These are phyloP conservation scores for Thalassiosira mediterranea DNA, from an alignment of 352 stramenopile species.

Conservation along the genomic window DNA sequence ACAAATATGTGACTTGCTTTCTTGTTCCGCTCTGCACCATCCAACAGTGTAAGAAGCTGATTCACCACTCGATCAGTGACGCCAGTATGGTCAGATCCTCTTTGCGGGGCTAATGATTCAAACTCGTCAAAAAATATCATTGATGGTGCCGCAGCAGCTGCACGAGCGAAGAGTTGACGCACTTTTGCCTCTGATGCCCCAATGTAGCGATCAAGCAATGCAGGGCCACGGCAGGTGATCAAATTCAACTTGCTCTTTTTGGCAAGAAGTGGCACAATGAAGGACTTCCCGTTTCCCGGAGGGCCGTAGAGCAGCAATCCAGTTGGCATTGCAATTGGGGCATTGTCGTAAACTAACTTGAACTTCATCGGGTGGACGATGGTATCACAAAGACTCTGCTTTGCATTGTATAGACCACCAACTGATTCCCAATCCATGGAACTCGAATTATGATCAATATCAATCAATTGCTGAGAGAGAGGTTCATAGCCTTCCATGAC, in stretches of 20 bases:
- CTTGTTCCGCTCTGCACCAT: conserved; percentile 90
- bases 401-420: conserved; percentile 72
- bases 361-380: conserved; percentile 75
- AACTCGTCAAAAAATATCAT: conserved; percentile 91
- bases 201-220: conserved; percentile 85
- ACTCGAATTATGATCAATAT: conserved; percentile 22
- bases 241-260: conserved; percentile 92
- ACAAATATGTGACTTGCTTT: conserved; percentile 88
- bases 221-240: conserved; percentile 91
- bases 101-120: conserved; percentile 93
- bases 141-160: conserved; percentile 63
- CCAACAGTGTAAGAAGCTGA: conserved; percentile 96
- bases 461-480: conserved; percentile 36
- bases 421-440: conserved; percentile 61
- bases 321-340: conserved; percentile 64
- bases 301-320: conserved; percentile 76
- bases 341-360: conserved; percentile 66
- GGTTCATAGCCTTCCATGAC: conserved; percentile 32
- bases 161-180: conserved; percentile 77
- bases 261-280: conserved; percentile 95
- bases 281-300: conserved; percentile 89
- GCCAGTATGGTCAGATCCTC: conserved; percentile 91
- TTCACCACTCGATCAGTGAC: conserved; percentile 98
- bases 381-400: conserved; percentile 58
- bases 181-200: conserved; percentile 83